Evolutionary conservation across 208 protist genomes (phyloP).

Genomic region (Crithidia mellificae): DNA sequence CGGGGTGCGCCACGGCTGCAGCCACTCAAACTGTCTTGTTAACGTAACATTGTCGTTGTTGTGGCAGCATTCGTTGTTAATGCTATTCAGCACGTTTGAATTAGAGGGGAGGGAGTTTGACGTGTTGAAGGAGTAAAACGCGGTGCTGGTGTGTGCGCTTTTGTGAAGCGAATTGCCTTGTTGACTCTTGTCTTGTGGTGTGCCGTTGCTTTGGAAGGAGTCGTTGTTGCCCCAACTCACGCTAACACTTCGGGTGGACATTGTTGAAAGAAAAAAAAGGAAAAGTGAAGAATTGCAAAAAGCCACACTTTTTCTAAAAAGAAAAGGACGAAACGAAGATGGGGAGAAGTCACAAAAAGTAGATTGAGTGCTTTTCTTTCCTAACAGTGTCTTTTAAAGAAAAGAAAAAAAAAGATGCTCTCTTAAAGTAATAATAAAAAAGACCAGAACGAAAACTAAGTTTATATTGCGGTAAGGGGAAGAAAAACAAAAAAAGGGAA

Average conservation of each 20-base stretch:
- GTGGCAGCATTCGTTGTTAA: too few species aligned
- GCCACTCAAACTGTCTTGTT: slow-evolving; percentile 21
- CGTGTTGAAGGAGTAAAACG: slow-evolving; percentile 9
- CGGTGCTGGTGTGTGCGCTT: not conserved
- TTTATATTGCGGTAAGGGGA: too few species aligned
- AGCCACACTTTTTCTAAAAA: not conserved
- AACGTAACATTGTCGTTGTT: not conserved
- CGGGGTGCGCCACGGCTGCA: slow-evolving; percentile 57
- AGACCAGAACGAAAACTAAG: too few species aligned
- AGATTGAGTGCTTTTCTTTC: too few species aligned
- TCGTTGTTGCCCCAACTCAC: slow-evolving; percentile 4
- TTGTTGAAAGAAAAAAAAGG: too few species aligned
- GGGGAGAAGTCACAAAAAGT: not conserved
- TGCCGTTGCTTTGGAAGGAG: slow-evolving; percentile 1
- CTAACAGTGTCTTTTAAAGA: too few species aligned
- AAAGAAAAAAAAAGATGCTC: too few species aligned
- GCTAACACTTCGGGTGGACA: slow-evolving; percentile 8
- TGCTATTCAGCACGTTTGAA: not conserved
- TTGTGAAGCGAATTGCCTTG: not conserved
- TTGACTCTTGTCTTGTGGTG: not conserved
- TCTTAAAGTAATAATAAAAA: too few species aligned
- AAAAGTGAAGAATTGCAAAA: too few species aligned
- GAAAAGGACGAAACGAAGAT: not conserved
- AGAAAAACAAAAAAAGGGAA: too few species aligned
- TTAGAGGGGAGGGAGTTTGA: not conserved